phyloP scores from a whole-genome alignment of 768 basidiomycete species.

The Russula abietina region DNA sequence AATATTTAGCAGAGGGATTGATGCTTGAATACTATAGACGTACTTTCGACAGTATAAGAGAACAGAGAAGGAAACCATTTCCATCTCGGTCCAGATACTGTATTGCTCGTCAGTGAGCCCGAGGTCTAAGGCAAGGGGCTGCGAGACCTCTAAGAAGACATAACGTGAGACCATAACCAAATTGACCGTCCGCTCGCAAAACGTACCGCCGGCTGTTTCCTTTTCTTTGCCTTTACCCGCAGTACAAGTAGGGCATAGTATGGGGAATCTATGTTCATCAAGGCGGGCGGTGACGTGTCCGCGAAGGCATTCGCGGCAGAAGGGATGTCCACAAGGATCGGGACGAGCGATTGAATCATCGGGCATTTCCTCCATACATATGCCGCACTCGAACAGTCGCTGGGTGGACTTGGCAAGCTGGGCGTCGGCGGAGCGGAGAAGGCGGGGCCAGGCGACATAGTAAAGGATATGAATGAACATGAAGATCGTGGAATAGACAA shows the following conservation, averaged over 20 bases:
- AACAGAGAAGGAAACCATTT: slow-evolving; percentile 40
- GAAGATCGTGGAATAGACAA: slow-evolving; percentile 57
- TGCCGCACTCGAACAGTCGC: slow-evolving; percentile 42
- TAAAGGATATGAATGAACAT: slow-evolving; percentile 84
- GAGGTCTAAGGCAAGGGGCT: slow-evolving; percentile 37
- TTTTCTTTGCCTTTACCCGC: slow-evolving; percentile 27
- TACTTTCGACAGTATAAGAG: slow-evolving; percentile 48
- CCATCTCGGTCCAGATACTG: no score
- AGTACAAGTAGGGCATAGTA: slow-evolving; percentile 55
- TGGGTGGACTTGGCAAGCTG: slow-evolving; percentile 32
- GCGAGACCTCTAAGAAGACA: slow-evolving; percentile 34
- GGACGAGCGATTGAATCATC: slow-evolving; percentile 41
- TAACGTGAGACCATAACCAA: background rate
- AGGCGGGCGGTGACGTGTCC: slow-evolving; percentile 42
- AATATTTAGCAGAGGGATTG: no score
- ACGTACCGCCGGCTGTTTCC: slow-evolving; percentile 32
- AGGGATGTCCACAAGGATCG: slow-evolving; percentile 44
- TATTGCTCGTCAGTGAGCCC: slow-evolving; percentile 42
- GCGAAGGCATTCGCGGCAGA: slow-evolving; percentile 50
- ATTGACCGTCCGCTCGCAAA: background rate
- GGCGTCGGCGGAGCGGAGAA: no score
- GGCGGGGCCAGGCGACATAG: slow-evolving; percentile 91
- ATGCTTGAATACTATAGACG: background rate
- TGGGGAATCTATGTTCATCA: slow-evolving; percentile 49
- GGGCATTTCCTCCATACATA: slow-evolving; percentile 49